Percentiles rank a stretch among this genome's conserved stretches.
phyloP scores from a whole-genome alignment of 352 stramenopile species.

The Pythium apleroticum region DNA sequence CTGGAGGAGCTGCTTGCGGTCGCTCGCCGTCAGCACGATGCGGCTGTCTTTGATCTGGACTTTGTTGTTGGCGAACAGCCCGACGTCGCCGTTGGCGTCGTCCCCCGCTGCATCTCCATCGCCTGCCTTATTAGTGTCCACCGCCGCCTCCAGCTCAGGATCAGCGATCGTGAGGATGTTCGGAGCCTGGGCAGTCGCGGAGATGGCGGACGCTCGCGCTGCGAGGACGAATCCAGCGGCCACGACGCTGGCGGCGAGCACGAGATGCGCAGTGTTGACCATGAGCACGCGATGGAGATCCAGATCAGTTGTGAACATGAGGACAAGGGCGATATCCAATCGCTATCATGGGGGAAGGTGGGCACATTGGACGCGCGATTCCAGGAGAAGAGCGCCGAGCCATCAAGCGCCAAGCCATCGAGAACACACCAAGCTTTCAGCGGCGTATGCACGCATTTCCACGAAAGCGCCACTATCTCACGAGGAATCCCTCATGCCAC shows the following conservation, averaged over 20 bases:
- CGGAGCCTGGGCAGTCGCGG: background rate
- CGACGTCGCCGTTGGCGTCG: constrained; percentile 1
- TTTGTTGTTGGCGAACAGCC: constrained; percentile 25
- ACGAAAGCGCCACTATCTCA: background rate
- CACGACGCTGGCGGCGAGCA: constrained; percentile 8
- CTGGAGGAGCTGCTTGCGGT: constrained; percentile 21
- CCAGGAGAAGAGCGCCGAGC: background rate
- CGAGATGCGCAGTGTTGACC: constrained; percentile 8
- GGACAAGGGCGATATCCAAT: background rate
- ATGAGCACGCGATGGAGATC: background rate
- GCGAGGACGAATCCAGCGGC: constrained; percentile 8
- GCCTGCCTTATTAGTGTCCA: background rate
- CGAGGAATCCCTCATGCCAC: too few relatives aligned
- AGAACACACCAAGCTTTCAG: too few relatives aligned
- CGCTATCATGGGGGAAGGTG: too few relatives aligned
- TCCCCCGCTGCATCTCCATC: background rate
- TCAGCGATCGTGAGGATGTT: background rate
- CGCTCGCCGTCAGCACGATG: constrained; percentile 25
- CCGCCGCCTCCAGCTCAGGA: background rate
- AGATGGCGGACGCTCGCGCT: background rate
- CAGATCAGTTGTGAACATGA: background rate
- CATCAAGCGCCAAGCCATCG: too few relatives aligned
- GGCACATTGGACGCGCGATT: background rate
- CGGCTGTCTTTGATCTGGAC: constrained; percentile 24
- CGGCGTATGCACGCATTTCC: too few relatives aligned